Evolutionary conservation across 352 stramenopile species (phyloP).

Genomic region (Pythium sp.): DNA sequence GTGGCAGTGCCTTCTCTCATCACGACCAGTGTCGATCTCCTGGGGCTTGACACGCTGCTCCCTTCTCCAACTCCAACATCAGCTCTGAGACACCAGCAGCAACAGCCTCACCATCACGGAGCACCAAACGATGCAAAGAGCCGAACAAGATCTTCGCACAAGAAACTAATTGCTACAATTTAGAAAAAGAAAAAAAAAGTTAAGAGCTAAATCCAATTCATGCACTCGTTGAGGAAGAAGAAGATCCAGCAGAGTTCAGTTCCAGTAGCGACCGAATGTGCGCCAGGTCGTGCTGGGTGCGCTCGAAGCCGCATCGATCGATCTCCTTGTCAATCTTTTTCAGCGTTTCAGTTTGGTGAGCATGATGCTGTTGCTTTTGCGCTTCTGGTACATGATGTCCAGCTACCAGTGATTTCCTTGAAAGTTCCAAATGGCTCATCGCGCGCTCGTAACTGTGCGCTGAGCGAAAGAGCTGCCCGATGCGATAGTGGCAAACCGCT

Average conservation of each 20-base stretch:
- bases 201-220: not conserved
- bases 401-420: slow-evolving; percentile 15
- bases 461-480: slow-evolving; percentile 44
- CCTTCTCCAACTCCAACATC: not conserved
- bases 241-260: not conserved
- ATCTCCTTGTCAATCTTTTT: slow-evolving; percentile 44
- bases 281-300: slow-evolving; percentile 50
- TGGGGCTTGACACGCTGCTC: slow-evolving; percentile 25
- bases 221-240: not conserved
- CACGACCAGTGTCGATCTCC: slow-evolving; percentile 27
- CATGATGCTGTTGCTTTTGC: not conserved
- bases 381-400: not conserved
- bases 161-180: slow-evolving; percentile 21
- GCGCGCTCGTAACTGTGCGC: slow-evolving; percentile 52
- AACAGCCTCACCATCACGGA: not conserved
- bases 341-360: slow-evolving; percentile 6
- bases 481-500: slow-evolving; percentile 40
- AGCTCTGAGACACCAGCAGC: not conserved
- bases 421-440: slow-evolving; percentile 22
- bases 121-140: not conserved
- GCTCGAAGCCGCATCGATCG: slow-evolving; percentile 64
- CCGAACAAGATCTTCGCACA: not conserved
- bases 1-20: not conserved
- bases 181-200: not conserved
- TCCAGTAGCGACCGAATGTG: slow-evolving; percentile 38